These are phyloP conservation scores for Bacidia gigantensis DNA, from an alignment of 495 filamentous ascomycete genomes.

Conservation along the genomic window DNA sequence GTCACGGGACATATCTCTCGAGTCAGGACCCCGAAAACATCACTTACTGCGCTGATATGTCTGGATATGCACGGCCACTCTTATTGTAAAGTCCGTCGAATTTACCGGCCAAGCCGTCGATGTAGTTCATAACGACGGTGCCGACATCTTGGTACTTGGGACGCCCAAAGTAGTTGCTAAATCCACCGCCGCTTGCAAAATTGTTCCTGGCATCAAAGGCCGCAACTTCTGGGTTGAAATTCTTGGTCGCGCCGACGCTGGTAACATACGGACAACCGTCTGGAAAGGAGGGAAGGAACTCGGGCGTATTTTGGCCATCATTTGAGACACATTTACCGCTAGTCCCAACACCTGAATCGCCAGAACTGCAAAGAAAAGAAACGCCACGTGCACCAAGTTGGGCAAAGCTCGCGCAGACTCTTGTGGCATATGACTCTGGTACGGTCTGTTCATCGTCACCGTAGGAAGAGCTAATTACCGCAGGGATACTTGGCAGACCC, in stretches of 20 bases:
- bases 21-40: no score
- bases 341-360: conserved; percentile 55
- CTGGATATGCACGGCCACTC: conserved; percentile 56
- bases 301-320: conserved; percentile 49
- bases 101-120: conserved; percentile 32
- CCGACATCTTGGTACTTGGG: conserved; percentile 43
- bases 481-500: conserved; percentile 43
- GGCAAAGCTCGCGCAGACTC: conserved; percentile 55
- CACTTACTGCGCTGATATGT: conserved; percentile 62
- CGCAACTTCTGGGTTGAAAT: conserved; percentile 43
- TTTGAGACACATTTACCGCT: conserved; percentile 45
- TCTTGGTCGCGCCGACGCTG: conserved; percentile 51
- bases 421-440: conserved; percentile 48
- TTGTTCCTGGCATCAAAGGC: conserved; percentile 20
- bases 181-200: conserved; percentile 52
- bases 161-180: conserved; percentile 49
- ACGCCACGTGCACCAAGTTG: conserved; percentile 67
- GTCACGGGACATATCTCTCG: no score
- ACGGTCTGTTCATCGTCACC: conserved; percentile 72
- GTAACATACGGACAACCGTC: conserved; percentile 63
- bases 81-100: conserved; percentile 44
- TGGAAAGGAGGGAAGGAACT: conserved; percentile 59
- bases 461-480: conserved; percentile 67
- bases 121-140: conserved; percentile 40
- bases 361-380: conserved; percentile 55